Evolutionary conservation across 495 filamentous ascomycete species (phyloP).

Genomic region (Penicillium canescens): DNA sequence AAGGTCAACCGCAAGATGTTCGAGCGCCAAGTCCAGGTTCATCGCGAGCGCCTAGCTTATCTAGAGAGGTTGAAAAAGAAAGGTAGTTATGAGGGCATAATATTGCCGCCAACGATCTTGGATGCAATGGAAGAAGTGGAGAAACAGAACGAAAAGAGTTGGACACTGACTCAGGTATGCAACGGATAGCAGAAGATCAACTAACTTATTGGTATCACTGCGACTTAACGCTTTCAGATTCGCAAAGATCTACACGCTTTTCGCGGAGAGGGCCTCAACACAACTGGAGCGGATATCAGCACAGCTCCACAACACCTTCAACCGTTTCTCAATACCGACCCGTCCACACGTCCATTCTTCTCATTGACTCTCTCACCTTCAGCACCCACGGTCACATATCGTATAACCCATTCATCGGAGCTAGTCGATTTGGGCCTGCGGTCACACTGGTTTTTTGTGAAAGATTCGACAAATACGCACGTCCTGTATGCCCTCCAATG

Average conservation of each 20-base stretch:
- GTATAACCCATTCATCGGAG: constrained; percentile 19
- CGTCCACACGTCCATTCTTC: constrained; percentile 10
- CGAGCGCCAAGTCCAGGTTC: constrained; percentile 16
- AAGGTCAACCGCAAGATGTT: constrained; percentile 22
- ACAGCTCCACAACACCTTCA: constrained; percentile 7
- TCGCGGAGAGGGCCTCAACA: not conserved
- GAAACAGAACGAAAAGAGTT: not conserved
- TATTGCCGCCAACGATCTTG: constrained; percentile 12
- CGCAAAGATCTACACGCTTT: constrained; percentile 13
- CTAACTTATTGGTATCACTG: not conserved
- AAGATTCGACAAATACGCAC: constrained; percentile 17
- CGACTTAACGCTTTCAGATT: constrained; percentile 2
- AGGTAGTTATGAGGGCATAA: constrained; percentile 8
- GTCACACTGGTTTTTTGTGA: constrained; percentile 22
- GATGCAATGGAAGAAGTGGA: constrained; percentile 14
- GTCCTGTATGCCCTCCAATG: constrained; percentile 18
- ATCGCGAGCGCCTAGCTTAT: constrained; percentile 16
- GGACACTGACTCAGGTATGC: constrained; percentile 15
- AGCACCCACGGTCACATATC: constrained; percentile 8
- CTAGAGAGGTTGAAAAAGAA: constrained; percentile 8
- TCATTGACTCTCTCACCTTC: constrained; percentile 4
- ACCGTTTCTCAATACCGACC: constrained; percentile 10
- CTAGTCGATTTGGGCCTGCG: constrained; percentile 13
- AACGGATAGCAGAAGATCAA: not conserved
- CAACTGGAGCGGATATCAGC: not conserved